phyloP scores from a whole-genome alignment of 305 asterid genomes.

The Andrographis paniculata region DNA sequence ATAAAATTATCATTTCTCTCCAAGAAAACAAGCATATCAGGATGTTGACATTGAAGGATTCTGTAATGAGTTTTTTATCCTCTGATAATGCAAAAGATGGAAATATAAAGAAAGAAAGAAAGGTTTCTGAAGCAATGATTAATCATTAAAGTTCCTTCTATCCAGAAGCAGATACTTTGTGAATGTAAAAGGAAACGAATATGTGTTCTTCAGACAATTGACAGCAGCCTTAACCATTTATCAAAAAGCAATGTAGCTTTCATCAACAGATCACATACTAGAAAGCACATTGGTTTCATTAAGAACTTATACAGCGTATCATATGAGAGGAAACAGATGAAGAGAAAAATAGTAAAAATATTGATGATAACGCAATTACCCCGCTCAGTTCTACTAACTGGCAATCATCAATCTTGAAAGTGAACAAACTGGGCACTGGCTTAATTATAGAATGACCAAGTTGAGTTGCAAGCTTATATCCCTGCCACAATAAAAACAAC shows the following conservation, averaged over 20 bases:
- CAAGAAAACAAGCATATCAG: too few relatives aligned
- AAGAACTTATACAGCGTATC: too few relatives aligned
- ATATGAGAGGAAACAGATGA: neutral
- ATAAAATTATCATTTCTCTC: too few relatives aligned
- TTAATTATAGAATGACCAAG: conserved; percentile 80
- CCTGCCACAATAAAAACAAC: conserved; percentile 36
- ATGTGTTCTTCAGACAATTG: neutral
- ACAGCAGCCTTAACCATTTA: neutral
- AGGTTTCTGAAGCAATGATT: too few relatives aligned
- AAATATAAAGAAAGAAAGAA: too few relatives aligned
- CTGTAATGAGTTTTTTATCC: too few relatives aligned
- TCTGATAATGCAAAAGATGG: too few relatives aligned
- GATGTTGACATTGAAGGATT: too few relatives aligned
- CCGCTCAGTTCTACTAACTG: conserved; percentile 76
- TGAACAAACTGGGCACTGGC: conserved; percentile 94
- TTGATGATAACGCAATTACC: conserved; percentile 44
- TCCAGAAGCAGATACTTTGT: neutral
- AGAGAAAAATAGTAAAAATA: conserved; percentile 1
- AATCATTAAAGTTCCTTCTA: conserved; percentile 7
- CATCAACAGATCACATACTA: conserved; percentile 5
- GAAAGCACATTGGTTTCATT: too few relatives aligned
- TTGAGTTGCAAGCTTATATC: conserved; percentile 68
- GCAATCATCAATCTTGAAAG: conserved; percentile 78
- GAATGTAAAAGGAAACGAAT: conserved; percentile 6
- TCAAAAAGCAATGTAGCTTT: conserved; percentile 11